A percentile compares a stretch with the other conserved stretches of the same genome.
phyloP scores from a whole-genome alignment of 2,329 filamentous ascomycete species.

The Fusarium protoensiforme region DNA sequence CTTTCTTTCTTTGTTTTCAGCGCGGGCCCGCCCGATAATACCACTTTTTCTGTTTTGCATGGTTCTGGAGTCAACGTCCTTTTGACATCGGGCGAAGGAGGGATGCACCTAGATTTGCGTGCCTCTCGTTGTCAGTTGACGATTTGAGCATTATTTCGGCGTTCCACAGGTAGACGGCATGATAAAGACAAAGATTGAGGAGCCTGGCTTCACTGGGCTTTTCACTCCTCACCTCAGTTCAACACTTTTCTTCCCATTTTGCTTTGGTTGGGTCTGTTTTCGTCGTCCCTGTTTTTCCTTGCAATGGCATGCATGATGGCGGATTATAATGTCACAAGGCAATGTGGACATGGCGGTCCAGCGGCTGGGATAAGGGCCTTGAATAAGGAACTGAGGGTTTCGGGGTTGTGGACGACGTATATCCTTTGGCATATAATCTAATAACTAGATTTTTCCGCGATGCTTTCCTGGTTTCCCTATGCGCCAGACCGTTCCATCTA shows the following conservation, averaged over 20 bases:
- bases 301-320: slow-evolving; percentile 23
- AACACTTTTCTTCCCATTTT: background rate
- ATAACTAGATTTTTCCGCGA: slow-evolving; percentile 18
- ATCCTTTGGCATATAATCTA: slow-evolving; percentile 30
- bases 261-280: slow-evolving; percentile 21
- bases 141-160: slow-evolving; percentile 41
- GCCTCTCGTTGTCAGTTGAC: slow-evolving; percentile 23
- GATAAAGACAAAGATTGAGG: slow-evolving; percentile 13
- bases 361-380: slow-evolving; percentile 20
- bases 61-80: slow-evolving; percentile 33
- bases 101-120: slow-evolving; percentile 10
- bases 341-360: slow-evolving; percentile 13
- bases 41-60: slow-evolving; percentile 40
- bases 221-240: slow-evolving; percentile 1
- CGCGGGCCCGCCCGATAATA: slow-evolving; percentile 34
- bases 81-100: slow-evolving; percentile 10
- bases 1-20: slow-evolving; percentile 25
- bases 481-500: slow-evolving; percentile 6
- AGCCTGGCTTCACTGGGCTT: slow-evolving; percentile 12
- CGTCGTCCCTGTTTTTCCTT: slow-evolving; percentile 9
- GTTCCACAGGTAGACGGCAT: slow-evolving; percentile 41
- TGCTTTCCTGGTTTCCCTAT: background rate
- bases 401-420: slow-evolving; percentile 12
- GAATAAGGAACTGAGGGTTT: slow-evolving; percentile 14
- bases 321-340: slow-evolving; percentile 20